phyloP scores from a whole-genome alignment of 2,329 filamentous ascomycete genomes.

The Clonostachys byssicola region DNA sequence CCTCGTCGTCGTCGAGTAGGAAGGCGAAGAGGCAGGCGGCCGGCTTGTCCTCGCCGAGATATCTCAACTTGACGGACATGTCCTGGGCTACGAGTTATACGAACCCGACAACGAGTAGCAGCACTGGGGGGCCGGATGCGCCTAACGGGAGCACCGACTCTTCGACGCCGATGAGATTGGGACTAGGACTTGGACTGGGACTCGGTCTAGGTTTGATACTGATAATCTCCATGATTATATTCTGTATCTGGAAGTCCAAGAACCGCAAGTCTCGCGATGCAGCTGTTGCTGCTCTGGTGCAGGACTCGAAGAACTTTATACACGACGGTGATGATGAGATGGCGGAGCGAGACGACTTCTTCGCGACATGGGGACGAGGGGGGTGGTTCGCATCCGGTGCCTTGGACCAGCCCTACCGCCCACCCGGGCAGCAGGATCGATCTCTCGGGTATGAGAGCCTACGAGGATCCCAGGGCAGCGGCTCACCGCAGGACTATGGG shows the following conservation, averaged over 20 bases:
- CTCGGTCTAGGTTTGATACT: constrained; percentile 51
- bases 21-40: constrained; percentile 24
- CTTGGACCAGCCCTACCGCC: constrained; percentile 27
- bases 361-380: constrained; percentile 17
- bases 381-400: constrained; percentile 41
- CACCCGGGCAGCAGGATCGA: constrained; percentile 17
- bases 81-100: constrained; percentile 46
- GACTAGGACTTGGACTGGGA: constrained; percentile 62
- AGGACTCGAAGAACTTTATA: constrained; percentile 42
- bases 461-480: constrained; percentile 28
- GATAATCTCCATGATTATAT: constrained; percentile 37
- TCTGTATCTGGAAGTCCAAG: constrained; percentile 38
- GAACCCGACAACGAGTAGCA: constrained; percentile 28
- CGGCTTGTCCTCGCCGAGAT: constrained; percentile 23
- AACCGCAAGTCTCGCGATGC: constrained; percentile 35
- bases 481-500: constrained; percentile 12
- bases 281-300: constrained; percentile 41
- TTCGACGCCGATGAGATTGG: constrained; percentile 28
- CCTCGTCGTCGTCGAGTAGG: constrained; percentile 15
- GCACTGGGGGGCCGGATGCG: constrained; percentile 4
- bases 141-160: constrained; percentile 12
- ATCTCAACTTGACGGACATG: constrained; percentile 55
- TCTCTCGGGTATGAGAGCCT: constrained; percentile 48
- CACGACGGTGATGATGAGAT: constrained; percentile 37
- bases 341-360: constrained; percentile 29